Conservation (phyloP, 192 early-diverging fungal species). For the Lobulomyces angularis region DNA sequence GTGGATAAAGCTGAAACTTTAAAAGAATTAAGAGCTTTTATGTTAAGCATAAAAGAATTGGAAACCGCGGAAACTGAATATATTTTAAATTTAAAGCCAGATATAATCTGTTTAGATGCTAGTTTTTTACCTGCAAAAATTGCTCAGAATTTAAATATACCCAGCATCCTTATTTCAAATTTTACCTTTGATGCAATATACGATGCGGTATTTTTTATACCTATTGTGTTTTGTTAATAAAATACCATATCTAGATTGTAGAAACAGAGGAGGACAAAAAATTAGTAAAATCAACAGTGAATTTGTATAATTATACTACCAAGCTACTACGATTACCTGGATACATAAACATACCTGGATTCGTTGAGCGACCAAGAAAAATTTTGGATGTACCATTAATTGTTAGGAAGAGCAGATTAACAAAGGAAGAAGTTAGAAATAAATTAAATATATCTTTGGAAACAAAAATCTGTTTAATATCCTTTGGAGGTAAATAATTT, state of each 20-base stretch:
- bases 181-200: slow-evolving; percentile 41
- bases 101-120: slow-evolving; percentile 28
- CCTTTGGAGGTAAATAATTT: slow-evolving; percentile 29
- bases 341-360: slow-evolving; percentile 23
- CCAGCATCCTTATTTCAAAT: slow-evolving; percentile 27
- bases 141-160: slow-evolving; percentile 19
- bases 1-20: slow-evolving; percentile 24
- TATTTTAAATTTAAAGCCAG: slow-evolving; percentile 10
- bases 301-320: slow-evolving; percentile 1
- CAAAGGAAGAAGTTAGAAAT: slow-evolving; percentile 12
- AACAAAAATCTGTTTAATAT: slow-evolving; percentile 24
- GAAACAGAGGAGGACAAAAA: slow-evolving; percentile 7
- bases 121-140: slow-evolving; percentile 19
- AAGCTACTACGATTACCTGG: slow-evolving; percentile 33
- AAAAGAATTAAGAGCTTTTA: slow-evolving; percentile 6
- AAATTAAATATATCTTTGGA: slow-evolving; percentile 19
- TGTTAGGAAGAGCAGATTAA: slow-evolving; percentile 14
- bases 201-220: slow-evolving; percentile 12
- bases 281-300: slow-evolving; percentile 15
- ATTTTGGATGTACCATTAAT: slow-evolving; percentile 21
- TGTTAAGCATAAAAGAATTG: slow-evolving; percentile 7
- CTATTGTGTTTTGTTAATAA: not conserved
- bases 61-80: slow-evolving; percentile 16
- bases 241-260: not conserved
- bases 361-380: slow-evolving; percentile 3